Base-by-base conservation (phyloP, 768 basidiomycete genomes). In the Xerocomellus dryophilus region DNA sequence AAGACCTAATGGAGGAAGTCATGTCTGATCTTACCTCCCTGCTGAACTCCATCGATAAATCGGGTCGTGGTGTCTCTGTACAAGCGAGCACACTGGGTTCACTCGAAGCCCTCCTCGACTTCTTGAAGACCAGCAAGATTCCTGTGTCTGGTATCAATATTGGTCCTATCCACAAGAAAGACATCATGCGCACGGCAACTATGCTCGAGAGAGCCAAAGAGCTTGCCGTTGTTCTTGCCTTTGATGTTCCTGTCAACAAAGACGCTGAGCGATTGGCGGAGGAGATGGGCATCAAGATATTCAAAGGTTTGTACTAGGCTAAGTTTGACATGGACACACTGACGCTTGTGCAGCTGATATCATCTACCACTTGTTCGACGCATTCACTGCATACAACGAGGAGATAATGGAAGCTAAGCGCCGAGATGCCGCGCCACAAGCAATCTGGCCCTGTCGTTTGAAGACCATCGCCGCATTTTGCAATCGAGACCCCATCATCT, bases 181-280 rank as follows among this genome's bases (percentile, higher is more conserved):
- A 98, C 65, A 79, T 99, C 56, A 95, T 94, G 85, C 88, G 93
- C 47, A 76, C 89, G 39, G 87, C 89, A 34, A 89, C 88, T 5
- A 98, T 98, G 95, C 73, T 98, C 66, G 96, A 98, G 74, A 92
- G 86, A 69, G 93, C 93, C 11, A 94, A 92, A 68, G 96, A 98
- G 66, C 82, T 95, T 31, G 93, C 96, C 6, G 90, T 91, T 64
- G 88, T 98, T 57, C 85, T 99, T 54, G 95, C 93, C 68, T 99
- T 99, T 74, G 97, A 99, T 71, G 97, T 99, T 7, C 67, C 85
- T 4, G 83, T 98, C 21, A 96, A 98, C 73, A 95, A 84, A 71
- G 96, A 98, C 35, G 93, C 93, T 2, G 93, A 95, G 66, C 81
- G 82, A 57, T 66, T 95, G 48, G 97, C 97, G 1, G 91, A 95